Base-by-base conservation (phyloP, 257 asterid genomes). In the Salvia splendens region DNA sequence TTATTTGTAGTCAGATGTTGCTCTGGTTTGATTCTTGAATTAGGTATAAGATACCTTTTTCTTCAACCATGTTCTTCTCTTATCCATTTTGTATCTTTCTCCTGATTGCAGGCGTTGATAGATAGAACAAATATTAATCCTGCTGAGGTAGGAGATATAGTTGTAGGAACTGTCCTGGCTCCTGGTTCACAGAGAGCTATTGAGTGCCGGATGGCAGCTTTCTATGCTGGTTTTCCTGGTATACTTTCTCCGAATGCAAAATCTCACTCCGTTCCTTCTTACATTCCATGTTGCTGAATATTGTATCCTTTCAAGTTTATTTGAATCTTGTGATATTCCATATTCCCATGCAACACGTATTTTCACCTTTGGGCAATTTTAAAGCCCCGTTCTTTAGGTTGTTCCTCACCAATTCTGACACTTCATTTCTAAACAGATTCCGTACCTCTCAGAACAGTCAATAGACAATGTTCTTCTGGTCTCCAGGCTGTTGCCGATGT, bases 401-500 rank as follows among this genome's bases (percentile, higher is more conserved):
- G 43, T 79, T 54, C 55, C 42, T 65, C 11, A 65, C 20, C 45
- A 14, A 20, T 10, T 51, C 28, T 55, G 17, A 61, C 61, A 56
- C 64, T 7, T 24, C 30, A 6, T 63, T 74, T 67, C 6, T 76
- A 60, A 24, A 30, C 84, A 91, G 98, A 89, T 45, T 65, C 79
- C 50, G 98, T 92, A 35, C 96, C 98, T 24, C 33, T 92, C 60
- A 83, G 95, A 85, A 92, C 96, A 5, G 98, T 89, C 75, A 92
- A 92, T 73, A 64, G 98, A 64, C 96, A 92, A 77, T 89, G 98
- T 73, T 92, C 96, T 12, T 92, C 96, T 69, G 96, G 98, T 70
- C 92, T 92, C 65, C 98, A 92, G 75, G 96, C 96, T 38, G 98
- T 92, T 71, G 96, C 95, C 64, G 98, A 92, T 79, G 95, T 92